Percentiles rank a stretch among this genome's conserved stretches.
Evolutionary conservation across 2,329 filamentous ascomycete genomes (phyloP).

Genomic region (Calonectria hawksworthii): DNA sequence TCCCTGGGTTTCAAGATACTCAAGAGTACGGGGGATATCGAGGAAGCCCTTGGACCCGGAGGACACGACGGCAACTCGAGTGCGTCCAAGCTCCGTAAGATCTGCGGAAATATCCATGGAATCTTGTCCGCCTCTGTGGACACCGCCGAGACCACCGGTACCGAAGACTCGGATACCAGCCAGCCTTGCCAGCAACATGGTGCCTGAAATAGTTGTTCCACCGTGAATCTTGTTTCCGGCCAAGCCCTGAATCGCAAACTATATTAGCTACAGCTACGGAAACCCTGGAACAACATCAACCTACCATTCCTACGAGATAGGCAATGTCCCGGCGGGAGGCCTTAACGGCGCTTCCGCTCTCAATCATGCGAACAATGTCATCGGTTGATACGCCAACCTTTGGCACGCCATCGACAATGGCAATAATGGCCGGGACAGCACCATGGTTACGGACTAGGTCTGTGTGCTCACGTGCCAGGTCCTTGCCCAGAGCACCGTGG

Average conservation of each 20-base stretch:
- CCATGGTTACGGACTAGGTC: slow-evolving; percentile 85
- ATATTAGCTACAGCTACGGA: slow-evolving; percentile 24
- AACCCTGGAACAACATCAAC: slow-evolving; percentile 36
- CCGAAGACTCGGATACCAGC: slow-evolving; percentile 95
- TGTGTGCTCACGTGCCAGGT: slow-evolving; percentile 83
- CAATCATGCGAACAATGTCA: slow-evolving; percentile 81
- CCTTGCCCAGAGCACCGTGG: slow-evolving; percentile 86
- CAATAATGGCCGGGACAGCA: slow-evolving; percentile 90
- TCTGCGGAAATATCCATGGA: slow-evolving; percentile 97
- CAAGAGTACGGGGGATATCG: slow-evolving; percentile 90
- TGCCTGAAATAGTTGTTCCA: slow-evolving; percentile 93
- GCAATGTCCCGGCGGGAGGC: slow-evolving; percentile 90
- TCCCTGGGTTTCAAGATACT: slow-evolving; percentile 79
- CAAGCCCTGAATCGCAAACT: slow-evolving; percentile 32
- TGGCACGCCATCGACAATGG: slow-evolving; percentile 86
- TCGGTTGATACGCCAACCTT: slow-evolving; percentile 81
- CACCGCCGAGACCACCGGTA: slow-evolving; percentile 93
- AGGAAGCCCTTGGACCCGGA: slow-evolving; percentile 97
- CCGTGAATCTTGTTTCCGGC: slow-evolving; percentile 79
- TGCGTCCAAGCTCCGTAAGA: slow-evolving; percentile 91
- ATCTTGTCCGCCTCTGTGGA: slow-evolving; percentile 88
- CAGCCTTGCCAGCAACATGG: slow-evolving; percentile 88
- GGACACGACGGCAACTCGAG: slow-evolving; percentile 88
- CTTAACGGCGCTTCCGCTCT: slow-evolving; percentile 79
- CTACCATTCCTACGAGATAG: slow-evolving; percentile 82